phyloP scores from a whole-genome alignment of 2,329 filamentous ascomycete genomes.

The Calonectria montana region DNA sequence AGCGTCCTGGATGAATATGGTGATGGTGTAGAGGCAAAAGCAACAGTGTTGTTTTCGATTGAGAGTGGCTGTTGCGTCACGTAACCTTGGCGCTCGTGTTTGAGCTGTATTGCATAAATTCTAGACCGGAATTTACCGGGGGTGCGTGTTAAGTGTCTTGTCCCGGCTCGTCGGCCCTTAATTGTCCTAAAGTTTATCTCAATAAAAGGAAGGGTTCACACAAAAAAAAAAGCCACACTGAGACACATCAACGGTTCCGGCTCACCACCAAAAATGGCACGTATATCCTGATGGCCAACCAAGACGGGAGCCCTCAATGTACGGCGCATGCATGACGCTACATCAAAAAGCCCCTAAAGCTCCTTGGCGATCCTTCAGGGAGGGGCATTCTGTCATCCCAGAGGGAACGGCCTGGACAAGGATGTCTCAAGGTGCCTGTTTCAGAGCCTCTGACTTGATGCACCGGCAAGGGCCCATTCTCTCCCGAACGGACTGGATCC shows the following conservation, averaged over 20 bases:
- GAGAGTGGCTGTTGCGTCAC: slow-evolving; percentile 40
- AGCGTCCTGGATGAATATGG: not conserved
- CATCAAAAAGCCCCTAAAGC: not conserved
- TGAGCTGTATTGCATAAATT: slow-evolving; percentile 31
- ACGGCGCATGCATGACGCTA: slow-evolving; percentile 13
- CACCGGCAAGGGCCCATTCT: not conserved
- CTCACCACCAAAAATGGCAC: slow-evolving; percentile 8
- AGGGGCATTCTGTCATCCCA: not conserved
- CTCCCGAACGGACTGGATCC: not conserved
- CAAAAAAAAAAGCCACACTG: not conserved
- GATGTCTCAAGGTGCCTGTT: not conserved
- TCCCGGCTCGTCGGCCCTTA: not conserved
- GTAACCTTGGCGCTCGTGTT: slow-evolving; percentile 31
- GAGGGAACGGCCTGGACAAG: not conserved
- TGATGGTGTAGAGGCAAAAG: slow-evolving; percentile 6
- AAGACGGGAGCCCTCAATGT: not conserved
- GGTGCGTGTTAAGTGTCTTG: slow-evolving; percentile 13
- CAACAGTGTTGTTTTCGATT: slow-evolving; percentile 22
- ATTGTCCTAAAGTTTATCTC: slow-evolving; percentile 1
- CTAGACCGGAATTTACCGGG: slow-evolving; percentile 36
- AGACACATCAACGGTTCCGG: not conserved
- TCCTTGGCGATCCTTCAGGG: not conserved
- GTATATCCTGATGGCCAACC: not conserved
- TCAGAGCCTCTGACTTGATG: not conserved
- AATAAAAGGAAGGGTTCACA: not conserved